Conservation (phyloP, 495 filamentous ascomycete genomes). For the Clohesyomyces aquaticus region DNA sequence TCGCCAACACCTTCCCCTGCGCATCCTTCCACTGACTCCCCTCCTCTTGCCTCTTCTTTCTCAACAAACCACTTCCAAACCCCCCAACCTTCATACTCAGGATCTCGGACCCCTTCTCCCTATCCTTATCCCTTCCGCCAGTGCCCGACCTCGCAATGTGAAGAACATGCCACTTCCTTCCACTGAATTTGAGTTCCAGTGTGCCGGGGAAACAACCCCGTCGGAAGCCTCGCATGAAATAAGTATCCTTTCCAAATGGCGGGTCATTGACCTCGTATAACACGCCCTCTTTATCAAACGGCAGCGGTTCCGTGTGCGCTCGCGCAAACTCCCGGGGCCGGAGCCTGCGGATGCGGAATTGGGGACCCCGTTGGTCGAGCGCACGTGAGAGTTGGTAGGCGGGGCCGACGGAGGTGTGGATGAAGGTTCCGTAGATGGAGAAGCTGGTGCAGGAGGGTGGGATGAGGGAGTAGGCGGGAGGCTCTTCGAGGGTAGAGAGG, state of each 20-base stretch:
- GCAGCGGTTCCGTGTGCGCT: not conserved
- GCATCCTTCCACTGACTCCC: slow-evolving; percentile 26
- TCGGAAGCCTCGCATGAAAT: slow-evolving; percentile 16
- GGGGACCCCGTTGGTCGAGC: slow-evolving; percentile 15
- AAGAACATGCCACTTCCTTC: slow-evolving; percentile 9
- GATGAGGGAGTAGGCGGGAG: slow-evolving; percentile 28
- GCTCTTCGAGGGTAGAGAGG: slow-evolving; percentile 1
- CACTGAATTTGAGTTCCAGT: slow-evolving; percentile 12
- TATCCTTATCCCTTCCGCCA: too few relatives aligned
- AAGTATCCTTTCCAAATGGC: slow-evolving; percentile 13
- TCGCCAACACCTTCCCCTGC: slow-evolving; percentile 19
- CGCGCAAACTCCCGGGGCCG: slow-evolving; percentile 16
- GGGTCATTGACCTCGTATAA: slow-evolving; percentile 27
- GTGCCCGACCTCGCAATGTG: slow-evolving; percentile 9
- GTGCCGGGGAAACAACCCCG: slow-evolving; percentile 22
- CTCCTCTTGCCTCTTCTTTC: slow-evolving; percentile 8
- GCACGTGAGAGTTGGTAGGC: slow-evolving; percentile 29
- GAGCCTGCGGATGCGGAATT: slow-evolving; percentile 29
- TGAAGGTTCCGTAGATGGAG: slow-evolving; percentile 27
- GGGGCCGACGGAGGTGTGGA: slow-evolving; percentile 27
- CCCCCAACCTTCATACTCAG: slow-evolving; percentile 3
- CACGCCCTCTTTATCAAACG: slow-evolving; percentile 7
- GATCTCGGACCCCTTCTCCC: slow-evolving; percentile 15
- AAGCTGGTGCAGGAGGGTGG: slow-evolving; percentile 22
- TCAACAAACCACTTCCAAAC: not conserved